Percentiles rank a stretch among this genome's conserved stretches.
Evolutionary conservation across 805 yeast species (phyloP).

Genomic region (Candida germanica): DNA sequence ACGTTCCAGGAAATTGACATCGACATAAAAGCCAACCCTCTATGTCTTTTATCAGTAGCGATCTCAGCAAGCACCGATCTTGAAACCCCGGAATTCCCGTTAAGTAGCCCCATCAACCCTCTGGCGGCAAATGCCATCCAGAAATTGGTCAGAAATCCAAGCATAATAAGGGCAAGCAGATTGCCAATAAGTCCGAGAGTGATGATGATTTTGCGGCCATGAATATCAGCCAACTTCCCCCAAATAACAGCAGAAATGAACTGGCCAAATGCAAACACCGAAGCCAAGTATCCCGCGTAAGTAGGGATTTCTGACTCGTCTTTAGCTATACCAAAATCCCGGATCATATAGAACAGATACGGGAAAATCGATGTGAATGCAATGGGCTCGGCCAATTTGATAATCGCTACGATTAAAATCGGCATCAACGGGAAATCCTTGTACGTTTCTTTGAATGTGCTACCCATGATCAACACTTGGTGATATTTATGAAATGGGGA

Average conservation of each 20-base stretch:
- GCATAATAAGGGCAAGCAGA: constrained; percentile 20
- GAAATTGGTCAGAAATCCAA: constrained; percentile 28
- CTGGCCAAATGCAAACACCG: constrained; percentile 59
- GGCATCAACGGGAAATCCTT: constrained; percentile 56
- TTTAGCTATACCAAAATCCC: constrained; percentile 50
- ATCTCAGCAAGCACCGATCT: constrained; percentile 15
- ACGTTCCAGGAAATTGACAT: constrained; percentile 16
- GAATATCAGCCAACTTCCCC: constrained; percentile 53
- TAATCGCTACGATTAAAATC: constrained; percentile 32
- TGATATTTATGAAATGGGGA: too few species aligned
- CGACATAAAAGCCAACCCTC: constrained; percentile 14
- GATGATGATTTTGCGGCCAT: constrained; percentile 50
- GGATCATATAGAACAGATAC: constrained; percentile 60
- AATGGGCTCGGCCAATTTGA: constrained; percentile 59
- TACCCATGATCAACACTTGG: too few species aligned
- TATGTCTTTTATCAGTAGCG: constrained; percentile 13
- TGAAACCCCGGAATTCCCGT: constrained; percentile 14
- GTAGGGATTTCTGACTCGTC: constrained; percentile 51
- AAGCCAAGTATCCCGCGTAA: constrained; percentile 60
- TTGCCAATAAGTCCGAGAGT: constrained; percentile 25
- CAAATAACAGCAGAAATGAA: constrained; percentile 55
- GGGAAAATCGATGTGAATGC: constrained; percentile 65
- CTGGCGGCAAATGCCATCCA: constrained; percentile 29
- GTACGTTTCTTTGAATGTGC: constrained; percentile 47
- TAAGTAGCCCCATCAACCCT: constrained; percentile 22